Conservation (phyloP, 129 eudicot species). For the Cynara cardunculus region DNA sequence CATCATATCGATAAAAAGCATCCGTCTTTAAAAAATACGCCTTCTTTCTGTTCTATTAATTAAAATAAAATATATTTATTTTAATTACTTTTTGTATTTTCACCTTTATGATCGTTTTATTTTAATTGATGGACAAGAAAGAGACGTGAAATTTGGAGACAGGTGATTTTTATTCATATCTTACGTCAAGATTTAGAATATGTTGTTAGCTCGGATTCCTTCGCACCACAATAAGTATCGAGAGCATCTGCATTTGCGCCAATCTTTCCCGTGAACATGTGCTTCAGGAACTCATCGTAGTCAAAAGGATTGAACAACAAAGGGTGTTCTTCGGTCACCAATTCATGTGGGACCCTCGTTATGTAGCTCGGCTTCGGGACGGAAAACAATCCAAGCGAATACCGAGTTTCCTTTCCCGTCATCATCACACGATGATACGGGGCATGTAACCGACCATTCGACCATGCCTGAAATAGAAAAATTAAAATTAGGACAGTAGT, state of each 20-base stretch:
- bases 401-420: slow-evolving; percentile 39
- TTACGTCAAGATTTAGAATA: slow-evolving; percentile 1
- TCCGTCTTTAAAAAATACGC: background rate
- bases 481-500: background rate
- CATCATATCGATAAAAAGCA: too few species aligned
- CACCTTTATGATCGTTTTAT: too few species aligned
- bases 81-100: too few species aligned
- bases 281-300: slow-evolving; percentile 34
- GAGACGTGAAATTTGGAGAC: background rate
- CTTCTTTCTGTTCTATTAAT: background rate
- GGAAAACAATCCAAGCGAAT: slow-evolving; percentile 41
- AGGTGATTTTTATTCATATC: background rate
- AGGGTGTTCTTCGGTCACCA: slow-evolving; percentile 48
- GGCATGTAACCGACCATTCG: slow-evolving; percentile 44
- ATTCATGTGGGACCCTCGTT: slow-evolving; percentile 38
- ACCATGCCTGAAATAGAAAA: slow-evolving; percentile 42
- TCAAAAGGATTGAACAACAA: slow-evolving; percentile 44
- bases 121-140: too few species aligned
- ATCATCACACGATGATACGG: slow-evolving; percentile 47
- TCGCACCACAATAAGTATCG: slow-evolving; percentile 42
- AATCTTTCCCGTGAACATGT: slow-evolving; percentile 36
- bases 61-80: too few species aligned
- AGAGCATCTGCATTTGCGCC: slow-evolving; percentile 32
- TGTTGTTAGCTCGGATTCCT: background rate
- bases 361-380: slow-evolving; percentile 36